Evolutionary conservation across 495 filamentous ascomycete species (phyloP).

Genomic region (Penicillium cosmopolitanum): DNA sequence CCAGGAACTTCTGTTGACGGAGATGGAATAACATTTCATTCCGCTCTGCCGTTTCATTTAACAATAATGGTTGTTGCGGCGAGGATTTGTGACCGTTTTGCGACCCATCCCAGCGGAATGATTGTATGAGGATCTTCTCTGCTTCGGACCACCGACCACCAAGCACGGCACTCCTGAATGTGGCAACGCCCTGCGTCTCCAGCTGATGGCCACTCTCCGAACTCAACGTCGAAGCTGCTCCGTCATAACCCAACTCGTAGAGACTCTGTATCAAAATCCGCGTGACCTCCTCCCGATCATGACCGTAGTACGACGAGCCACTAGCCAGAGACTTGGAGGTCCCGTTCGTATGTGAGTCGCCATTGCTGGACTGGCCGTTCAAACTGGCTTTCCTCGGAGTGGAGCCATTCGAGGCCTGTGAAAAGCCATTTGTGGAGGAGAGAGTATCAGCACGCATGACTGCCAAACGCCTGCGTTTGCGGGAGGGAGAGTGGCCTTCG

Average conservation of each 20-base stretch:
- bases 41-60: conserved; percentile 60
- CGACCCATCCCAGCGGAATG: conserved; percentile 29
- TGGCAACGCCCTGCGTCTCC: conserved; percentile 81
- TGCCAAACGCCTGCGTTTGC: conserved; percentile 65
- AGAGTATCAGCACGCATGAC: conserved; percentile 65
- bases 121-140: conserved; percentile 75
- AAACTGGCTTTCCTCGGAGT: conserved; percentile 47
- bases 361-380: conserved; percentile 57
- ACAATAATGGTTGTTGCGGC: conserved; percentile 43
- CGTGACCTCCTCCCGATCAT: conserved; percentile 92
- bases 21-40: conserved; percentile 76
- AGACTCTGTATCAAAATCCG: conserved; percentile 91
- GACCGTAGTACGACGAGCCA: conserved; percentile 67
- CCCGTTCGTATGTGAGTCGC: conserved; percentile 52
- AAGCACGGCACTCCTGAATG: conserved; percentile 81
- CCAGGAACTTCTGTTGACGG: conserved; percentile 92
- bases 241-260: conserved; percentile 81
- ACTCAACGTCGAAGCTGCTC: conserved; percentile 71
- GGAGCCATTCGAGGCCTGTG: conserved; percentile 53
- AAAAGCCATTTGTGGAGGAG: conserved; percentile 51
- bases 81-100: conserved; percentile 27
- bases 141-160: conserved; percentile 83
- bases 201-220: conserved; percentile 87
- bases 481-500: conserved; percentile 46
- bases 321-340: conserved; percentile 38